phyloP scores from a whole-genome alignment of 2,329 filamentous ascomycete genomes.

The Thielaviopsis euricoi region DNA sequence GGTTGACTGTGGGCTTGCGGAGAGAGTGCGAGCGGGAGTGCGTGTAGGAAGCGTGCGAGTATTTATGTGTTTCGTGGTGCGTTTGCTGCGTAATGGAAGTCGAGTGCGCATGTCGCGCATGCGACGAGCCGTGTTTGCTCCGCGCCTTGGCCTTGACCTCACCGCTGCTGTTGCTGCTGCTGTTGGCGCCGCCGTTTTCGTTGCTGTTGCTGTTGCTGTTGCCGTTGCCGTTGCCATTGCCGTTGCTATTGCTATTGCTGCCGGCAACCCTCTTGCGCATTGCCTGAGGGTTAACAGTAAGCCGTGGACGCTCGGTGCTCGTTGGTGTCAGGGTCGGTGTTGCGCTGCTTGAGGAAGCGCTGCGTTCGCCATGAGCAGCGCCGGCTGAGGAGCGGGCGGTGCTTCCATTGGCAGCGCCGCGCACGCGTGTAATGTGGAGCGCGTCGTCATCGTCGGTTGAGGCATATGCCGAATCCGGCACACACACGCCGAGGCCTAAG shows the following conservation, averaged over 20 bases:
- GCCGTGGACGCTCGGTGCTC: conserved; percentile 26
- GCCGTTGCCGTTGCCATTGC: background rate
- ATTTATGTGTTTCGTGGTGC: background rate
- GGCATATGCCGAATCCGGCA: conserved; percentile 35
- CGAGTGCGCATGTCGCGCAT: background rate
- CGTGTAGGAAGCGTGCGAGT: background rate
- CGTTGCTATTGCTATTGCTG: background rate
- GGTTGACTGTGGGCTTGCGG: conserved; percentile 4
- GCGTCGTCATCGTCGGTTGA: conserved; percentile 76
- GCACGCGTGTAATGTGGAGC: conserved; percentile 34
- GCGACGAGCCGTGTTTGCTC: background rate
- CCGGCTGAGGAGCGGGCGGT: no score
- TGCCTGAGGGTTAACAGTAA: conserved; percentile 22
- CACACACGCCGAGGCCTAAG: conserved; percentile 20
- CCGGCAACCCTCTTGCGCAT: conserved; percentile 29
- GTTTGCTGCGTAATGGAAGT: background rate
- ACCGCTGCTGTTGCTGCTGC: background rate
- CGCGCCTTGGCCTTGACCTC: background rate
- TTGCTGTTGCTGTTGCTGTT: background rate
- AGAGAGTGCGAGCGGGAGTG: background rate
- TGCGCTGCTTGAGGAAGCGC: conserved; percentile 4
- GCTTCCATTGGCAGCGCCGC: background rate
- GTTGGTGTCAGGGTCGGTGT: conserved; percentile 17
- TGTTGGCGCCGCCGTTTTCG: background rate
- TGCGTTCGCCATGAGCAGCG: conserved; percentile 16